A percentile compares a stretch with the other conserved stretches of the same genome.
Evolutionary conservation across 2,329 filamentous ascomycete genomes (phyloP).

Genomic region (Ceratocystis lukuohia): DNA sequence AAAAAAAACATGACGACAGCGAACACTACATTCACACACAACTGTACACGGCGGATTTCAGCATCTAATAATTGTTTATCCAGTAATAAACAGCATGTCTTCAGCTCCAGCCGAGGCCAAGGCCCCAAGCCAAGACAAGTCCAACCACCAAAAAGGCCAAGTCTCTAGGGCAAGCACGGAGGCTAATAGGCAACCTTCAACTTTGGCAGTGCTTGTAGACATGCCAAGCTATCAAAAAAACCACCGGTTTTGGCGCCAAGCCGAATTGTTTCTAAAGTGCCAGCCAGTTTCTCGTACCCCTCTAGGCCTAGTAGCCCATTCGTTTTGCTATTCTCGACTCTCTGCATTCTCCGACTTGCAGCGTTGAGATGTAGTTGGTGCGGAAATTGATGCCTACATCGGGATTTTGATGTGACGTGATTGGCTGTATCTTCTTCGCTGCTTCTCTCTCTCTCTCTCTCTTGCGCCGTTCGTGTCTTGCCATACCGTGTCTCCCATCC

Average conservation of each 20-base stretch:
- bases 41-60: neutral
- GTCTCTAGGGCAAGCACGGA: neutral
- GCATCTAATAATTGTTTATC: neutral
- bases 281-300: neutral
- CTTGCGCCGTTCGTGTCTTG: neutral
- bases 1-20: neutral
- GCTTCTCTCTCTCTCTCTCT: neutral
- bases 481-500: neutral
- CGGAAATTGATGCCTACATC: no score
- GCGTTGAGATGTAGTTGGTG: no score
- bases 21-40: neutral
- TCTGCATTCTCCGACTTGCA: no score
- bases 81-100: neutral
- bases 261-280: constrained; percentile 6
- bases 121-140: neutral
- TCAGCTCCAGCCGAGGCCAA: neutral
- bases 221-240: constrained; percentile 8
- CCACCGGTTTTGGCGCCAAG: neutral
- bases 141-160: neutral
- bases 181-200: neutral
- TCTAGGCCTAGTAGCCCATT: no score
- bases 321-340: no score
- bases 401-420: neutral
- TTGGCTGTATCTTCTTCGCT: neutral
- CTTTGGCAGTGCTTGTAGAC: neutral